Evolutionary conservation across 768 basidiomycete species (phyloP), one percentile per base, ranked within the genome.

Genomic region (Coprinellus micaceus): DNA sequence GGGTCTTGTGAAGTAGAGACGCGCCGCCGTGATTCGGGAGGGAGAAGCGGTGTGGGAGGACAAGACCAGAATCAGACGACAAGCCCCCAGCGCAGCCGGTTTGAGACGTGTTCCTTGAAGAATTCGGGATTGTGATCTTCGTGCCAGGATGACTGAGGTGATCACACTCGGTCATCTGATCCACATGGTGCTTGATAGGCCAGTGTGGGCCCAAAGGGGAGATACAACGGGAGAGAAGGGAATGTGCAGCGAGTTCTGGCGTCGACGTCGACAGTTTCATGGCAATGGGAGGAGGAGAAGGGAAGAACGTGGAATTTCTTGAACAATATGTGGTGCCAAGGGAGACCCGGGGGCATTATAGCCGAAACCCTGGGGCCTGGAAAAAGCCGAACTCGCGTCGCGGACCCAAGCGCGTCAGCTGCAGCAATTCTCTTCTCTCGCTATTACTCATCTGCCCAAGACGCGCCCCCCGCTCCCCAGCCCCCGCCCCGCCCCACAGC

Each of bases 301-400:
- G 22, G 28, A 21, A 21, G 40, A 53, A 57, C 50, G 49, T 28
- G 39, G 13, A 17, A 47, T 50, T 53, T 60, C 58, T 55, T 45
- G 33, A 52, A 55, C 43, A 54, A 33, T 39, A 44, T 44, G n/a
- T 37, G n/a, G 24, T 56, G 50, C 33, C 43, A 54, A 58, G 62
- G 49, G 59, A 37, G 9, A 17, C 9, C 36, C 63, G 62, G 57
- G 58, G 49, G 60, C 66, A 68, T 66, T 67, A 71, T 63, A 71
- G 69, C 71, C 71, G 73, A 74, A 71, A 70, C 67, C n/a, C n/a
- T n/a, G n/a, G n/a, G n/a, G n/a, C 71, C 76, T 48, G 77, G 77
- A 64, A 69, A 67, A 71, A 73, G 75, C 77, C 77, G 76, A n/a
- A 77, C 75, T 77, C 77, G 77, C 77, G 77, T 76, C 75, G 75